Conservation (phyloP, 768 basidiomycete genomes). For the Mycena maculata region DNA sequence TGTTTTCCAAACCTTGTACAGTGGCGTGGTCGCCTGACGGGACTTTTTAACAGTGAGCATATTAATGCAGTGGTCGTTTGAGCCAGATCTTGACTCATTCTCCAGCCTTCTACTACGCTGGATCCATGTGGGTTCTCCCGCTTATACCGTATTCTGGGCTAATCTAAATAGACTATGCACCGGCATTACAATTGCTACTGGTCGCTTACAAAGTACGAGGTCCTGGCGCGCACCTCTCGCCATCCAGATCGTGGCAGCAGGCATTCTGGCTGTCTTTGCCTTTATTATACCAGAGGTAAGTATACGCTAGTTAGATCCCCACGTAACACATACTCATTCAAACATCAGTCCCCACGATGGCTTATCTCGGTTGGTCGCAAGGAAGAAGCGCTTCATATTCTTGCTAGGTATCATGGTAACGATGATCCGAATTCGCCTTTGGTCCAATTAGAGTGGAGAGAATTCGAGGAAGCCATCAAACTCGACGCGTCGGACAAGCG, state of each 20-base stretch:
- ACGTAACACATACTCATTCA: not conserved
- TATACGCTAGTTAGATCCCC: not conserved
- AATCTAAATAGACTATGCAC: slow-evolving; percentile 36
- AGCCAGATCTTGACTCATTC: not conserved
- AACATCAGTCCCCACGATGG: slow-evolving; percentile 48
- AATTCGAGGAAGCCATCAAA: slow-evolving; percentile 53
- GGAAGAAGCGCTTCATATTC: slow-evolving; percentile 43
- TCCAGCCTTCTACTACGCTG: slow-evolving; percentile 59
- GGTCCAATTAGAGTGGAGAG: slow-evolving; percentile 50
- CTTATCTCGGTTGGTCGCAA: slow-evolving; percentile 49
- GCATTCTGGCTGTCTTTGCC: slow-evolving; percentile 44
- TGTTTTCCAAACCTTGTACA: not conserved
- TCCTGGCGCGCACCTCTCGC: slow-evolving; percentile 66
- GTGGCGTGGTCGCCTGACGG: slow-evolving; percentile 35
- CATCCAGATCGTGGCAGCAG: slow-evolving; percentile 62
- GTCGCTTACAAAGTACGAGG: slow-evolving; percentile 45
- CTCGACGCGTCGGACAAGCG: slow-evolving; percentile 55
- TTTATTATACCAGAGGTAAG: slow-evolving; percentile 43
- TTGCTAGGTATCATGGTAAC: slow-evolving; percentile 48
- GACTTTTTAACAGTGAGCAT: slow-evolving; percentile 28
- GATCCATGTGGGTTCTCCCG: slow-evolving; percentile 44
- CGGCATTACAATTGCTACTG: slow-evolving; percentile 58
- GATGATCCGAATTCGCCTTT: slow-evolving; percentile 49
- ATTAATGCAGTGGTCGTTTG: not conserved
- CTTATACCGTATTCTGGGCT: too few relatives aligned